phyloP scores from a whole-genome alignment of 2,329 filamentous ascomycete genomes.

The Colletotrichum gigasporum region DNA sequence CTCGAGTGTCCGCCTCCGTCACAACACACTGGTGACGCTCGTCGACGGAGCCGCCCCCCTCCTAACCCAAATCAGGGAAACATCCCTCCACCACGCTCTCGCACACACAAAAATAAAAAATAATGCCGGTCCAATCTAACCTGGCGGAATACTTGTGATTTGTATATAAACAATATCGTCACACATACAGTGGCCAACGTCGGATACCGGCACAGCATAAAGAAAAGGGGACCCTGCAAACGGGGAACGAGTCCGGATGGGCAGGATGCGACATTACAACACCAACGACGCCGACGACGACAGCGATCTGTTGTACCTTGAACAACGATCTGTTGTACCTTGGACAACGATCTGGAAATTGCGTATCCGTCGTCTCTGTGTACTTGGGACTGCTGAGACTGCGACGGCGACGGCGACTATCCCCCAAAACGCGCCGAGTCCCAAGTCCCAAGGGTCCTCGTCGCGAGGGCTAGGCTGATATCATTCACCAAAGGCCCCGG shows the following conservation, averaged over 20 bases:
- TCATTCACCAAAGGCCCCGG: conserved; percentile 17
- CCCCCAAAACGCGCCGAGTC: too few species aligned
- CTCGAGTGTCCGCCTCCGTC: conserved; percentile 10
- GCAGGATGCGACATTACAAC: too few species aligned
- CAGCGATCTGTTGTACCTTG: too few species aligned
- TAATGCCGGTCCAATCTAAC: background rate
- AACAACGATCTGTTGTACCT: too few species aligned
- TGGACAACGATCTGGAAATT: too few species aligned
- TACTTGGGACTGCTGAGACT: too few species aligned
- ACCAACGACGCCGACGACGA: too few species aligned
- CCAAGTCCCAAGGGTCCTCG: background rate
- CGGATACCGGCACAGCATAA: background rate
- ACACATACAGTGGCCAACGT: too few species aligned
- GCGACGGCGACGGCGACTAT: too few species aligned
- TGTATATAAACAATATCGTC: too few species aligned
- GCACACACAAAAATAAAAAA: background rate
- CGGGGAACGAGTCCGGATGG: background rate
- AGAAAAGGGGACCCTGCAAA: background rate
- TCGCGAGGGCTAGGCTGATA: conserved; percentile 15
- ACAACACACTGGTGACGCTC: conserved; percentile 17
- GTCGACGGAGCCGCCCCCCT: background rate
- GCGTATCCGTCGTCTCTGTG: too few species aligned
- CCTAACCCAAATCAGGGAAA: conserved; percentile 16
- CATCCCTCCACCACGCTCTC: background rate
- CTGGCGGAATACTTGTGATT: too few species aligned